Evolutionary conservation across 768 basidiomycete species (phyloP).

Genomic region (Naganishia friedmannii): DNA sequence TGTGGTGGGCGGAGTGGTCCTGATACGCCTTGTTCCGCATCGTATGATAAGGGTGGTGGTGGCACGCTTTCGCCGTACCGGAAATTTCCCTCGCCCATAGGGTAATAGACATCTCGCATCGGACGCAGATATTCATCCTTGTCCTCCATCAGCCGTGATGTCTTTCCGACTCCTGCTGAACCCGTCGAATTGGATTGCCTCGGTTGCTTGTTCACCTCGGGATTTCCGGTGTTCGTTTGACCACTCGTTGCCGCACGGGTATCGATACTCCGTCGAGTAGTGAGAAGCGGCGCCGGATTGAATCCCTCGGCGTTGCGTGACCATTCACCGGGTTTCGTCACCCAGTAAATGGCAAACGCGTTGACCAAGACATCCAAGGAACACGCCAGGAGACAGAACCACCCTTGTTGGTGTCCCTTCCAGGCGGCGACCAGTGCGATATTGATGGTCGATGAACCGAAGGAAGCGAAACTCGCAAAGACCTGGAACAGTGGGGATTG

Average conservation of each 20-base stretch:
- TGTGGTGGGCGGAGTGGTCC: neutral
- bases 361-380: conserved; percentile 18
- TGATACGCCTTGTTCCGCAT: neutral
- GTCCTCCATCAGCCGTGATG: neutral
- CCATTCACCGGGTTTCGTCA: conserved; percentile 8
- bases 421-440: conserved; percentile 7
- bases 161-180: neutral
- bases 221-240: neutral
- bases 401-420: conserved; percentile 10
- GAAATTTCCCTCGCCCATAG: neutral
- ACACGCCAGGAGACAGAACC: conserved; percentile 20
- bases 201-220: neutral
- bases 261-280: neutral
- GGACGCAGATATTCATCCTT: conserved; percentile 7
- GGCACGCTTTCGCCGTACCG: neutral
- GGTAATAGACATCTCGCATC: conserved; percentile 13
- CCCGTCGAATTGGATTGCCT: neutral
- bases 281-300: neutral
- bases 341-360: conserved; percentile 8
- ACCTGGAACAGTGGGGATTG: neutral
- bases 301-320: conserved; percentile 18
- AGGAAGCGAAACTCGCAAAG: neutral
- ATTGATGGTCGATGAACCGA: conserved; percentile 12
- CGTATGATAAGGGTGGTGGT: neutral
- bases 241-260: neutral